Conservation (phyloP, 1,139 yeast species). For the Blastobotrys persicus region DNA sequence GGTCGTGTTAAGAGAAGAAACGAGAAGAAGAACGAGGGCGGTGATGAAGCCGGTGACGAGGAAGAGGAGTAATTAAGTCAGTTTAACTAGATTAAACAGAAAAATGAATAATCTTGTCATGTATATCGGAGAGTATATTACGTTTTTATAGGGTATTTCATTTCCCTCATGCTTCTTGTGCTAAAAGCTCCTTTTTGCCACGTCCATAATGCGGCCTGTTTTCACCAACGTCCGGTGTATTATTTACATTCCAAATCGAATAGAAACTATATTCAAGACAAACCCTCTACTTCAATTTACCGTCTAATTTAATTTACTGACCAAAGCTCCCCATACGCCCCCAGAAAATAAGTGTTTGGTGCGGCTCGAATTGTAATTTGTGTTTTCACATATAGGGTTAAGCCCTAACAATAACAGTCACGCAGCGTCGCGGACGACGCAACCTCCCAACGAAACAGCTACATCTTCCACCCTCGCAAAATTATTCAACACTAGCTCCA, state of each 20-base stretch:
- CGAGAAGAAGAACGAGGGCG: conserved; percentile 65
- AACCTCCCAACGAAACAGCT: background rate
- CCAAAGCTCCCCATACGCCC: too few species aligned
- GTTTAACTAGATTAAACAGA: conserved; percentile 10
- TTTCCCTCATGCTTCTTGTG: too few species aligned
- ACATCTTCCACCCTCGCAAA: background rate
- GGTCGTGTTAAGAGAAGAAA: conserved; percentile 99
- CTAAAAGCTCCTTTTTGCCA: too few species aligned
- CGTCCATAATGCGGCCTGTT: too few species aligned
- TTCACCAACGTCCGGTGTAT: too few species aligned
- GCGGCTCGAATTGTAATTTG: background rate
- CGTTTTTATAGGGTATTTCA: background rate
- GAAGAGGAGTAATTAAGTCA: conserved; percentile 42
- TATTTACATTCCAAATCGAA: too few species aligned
- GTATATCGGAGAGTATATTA: conserved; percentile 4
- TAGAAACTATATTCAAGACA: too few species aligned
- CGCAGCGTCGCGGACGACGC: background rate
- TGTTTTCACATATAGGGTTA: background rate
- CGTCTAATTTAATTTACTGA: too few species aligned
- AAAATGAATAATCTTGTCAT: conserved; percentile 8
- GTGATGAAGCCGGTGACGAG: conserved; percentile 66
- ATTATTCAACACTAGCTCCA: conserved; percentile 3
- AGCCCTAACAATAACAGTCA: background rate
- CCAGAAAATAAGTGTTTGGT: too few species aligned
- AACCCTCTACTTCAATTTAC: too few species aligned